Evolutionary conservation across 164 flowering plant genomes (phyloP).

Genomic region (Stephania yunnanensis): DNA sequence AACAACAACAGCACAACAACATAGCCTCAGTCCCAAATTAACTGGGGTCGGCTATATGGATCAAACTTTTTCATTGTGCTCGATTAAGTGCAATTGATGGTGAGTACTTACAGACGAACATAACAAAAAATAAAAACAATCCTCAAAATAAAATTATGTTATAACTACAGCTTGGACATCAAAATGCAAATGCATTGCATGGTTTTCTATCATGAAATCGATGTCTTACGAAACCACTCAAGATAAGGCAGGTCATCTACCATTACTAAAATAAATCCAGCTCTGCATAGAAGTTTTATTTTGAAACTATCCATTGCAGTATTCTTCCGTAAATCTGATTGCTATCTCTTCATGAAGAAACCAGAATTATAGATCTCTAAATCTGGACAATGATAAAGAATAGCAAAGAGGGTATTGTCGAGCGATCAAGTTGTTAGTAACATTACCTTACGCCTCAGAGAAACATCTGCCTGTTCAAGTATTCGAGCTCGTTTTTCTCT

Average conservation of each 20-base stretch:
- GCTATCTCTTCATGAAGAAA: too few relatives aligned
- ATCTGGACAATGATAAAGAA: background rate
- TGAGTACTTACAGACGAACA: background rate
- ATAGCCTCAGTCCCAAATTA: too few relatives aligned
- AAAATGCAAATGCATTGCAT: background rate
- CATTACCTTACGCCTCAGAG: conserved; percentile 79
- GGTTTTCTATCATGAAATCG: background rate
- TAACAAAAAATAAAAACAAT: too few relatives aligned
- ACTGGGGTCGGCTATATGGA: too few relatives aligned
- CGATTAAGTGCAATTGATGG: too few relatives aligned
- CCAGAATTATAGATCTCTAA: background rate
- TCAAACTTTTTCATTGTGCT: too few relatives aligned
- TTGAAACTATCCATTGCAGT: too few relatives aligned
- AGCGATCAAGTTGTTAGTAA: background rate
- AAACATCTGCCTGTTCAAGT: conserved; percentile 63
- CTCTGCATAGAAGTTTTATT: too few relatives aligned
- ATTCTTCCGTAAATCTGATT: too few relatives aligned
- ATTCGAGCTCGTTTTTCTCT: conserved; percentile 57
- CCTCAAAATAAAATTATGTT: too few relatives aligned
- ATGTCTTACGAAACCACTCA: background rate
- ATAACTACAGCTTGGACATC: too few relatives aligned
- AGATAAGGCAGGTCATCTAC: background rate
- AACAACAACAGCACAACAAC: too few relatives aligned
- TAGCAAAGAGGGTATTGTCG: background rate
- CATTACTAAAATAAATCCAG: background rate